Conservation (phyloP, 2,329 filamentous ascomycete species). For the Fusarium paranaense region DNA sequence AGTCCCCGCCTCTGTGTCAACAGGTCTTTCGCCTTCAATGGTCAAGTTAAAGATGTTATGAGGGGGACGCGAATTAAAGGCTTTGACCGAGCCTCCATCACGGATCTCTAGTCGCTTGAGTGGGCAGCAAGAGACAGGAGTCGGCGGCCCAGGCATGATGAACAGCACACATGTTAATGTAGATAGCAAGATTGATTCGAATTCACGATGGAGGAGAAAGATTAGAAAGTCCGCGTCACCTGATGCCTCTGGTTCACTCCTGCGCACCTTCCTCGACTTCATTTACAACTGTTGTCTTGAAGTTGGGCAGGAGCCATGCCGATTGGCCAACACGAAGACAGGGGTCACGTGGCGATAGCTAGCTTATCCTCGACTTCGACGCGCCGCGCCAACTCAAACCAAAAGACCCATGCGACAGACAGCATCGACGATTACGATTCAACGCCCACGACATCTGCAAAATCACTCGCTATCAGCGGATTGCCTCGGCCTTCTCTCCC, state of each 20-base stretch:
- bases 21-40: conserved; percentile 42
- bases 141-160: conserved; percentile 44
- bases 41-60: conserved; percentile 43
- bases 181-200: background rate
- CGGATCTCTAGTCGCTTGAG: conserved; percentile 47
- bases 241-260: background rate
- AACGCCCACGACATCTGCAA: conserved; percentile 16
- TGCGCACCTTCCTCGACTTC: conserved; percentile 1
- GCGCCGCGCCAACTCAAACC: conserved; percentile 34
- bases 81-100: conserved; percentile 30
- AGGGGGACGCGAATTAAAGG: conserved; percentile 37
- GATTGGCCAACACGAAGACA: conserved; percentile 4
- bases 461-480: conserved; percentile 1
- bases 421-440: conserved; percentile 30
- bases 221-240: background rate
- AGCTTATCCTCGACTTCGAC: conserved; percentile 22
- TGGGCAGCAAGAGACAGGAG: conserved; percentile 47
- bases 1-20: conserved; percentile 16
- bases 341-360: conserved; percentile 34
- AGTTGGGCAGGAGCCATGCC: background rate
- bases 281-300: conserved; percentile 69
- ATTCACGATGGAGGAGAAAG: background rate
- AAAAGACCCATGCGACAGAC: conserved; percentile 33
- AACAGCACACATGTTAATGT: background rate
- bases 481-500: background rate